Evolutionary conservation across 768 basidiomycete species (phyloP).

Genomic region (Phanerochaete carnosa): DNA sequence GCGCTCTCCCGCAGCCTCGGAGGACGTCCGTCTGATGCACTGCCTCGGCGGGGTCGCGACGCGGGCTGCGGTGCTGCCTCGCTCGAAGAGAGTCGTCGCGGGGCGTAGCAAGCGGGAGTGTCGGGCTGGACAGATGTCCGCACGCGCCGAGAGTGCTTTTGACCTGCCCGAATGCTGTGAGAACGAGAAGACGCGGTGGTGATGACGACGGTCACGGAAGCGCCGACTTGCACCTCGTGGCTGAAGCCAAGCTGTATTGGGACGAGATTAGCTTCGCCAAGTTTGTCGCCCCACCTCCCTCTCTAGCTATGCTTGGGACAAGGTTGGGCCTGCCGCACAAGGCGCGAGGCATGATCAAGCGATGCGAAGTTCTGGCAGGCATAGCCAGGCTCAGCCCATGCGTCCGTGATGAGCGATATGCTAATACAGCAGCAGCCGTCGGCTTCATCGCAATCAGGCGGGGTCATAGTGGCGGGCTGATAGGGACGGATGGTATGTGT

Average conservation of each 20-base stretch:
- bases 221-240: constrained; percentile 6
- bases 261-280: constrained; percentile 4
- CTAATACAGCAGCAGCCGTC: background rate
- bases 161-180: background rate
- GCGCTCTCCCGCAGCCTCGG: constrained; percentile 1
- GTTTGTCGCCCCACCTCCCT: background rate
- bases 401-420: background rate
- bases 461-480: background rate
- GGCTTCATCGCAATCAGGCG: background rate
- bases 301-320: too few relatives aligned
- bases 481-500: background rate
- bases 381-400: too few relatives aligned
- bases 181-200: background rate
- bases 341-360: background rate
- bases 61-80: background rate
- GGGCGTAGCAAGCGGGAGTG: background rate
- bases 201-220: constrained; percentile 5
- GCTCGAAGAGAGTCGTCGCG: background rate
- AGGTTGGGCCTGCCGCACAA: too few relatives aligned
- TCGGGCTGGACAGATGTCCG: background rate
- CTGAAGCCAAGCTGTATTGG: background rate
- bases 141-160: background rate
- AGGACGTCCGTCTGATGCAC: background rate
- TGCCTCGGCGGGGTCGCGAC: too few relatives aligned
- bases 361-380: background rate